Evolutionary conservation across 495 filamentous ascomycete genomes (phyloP).

Genomic region (Hyaloscypha hepaticicola): DNA sequence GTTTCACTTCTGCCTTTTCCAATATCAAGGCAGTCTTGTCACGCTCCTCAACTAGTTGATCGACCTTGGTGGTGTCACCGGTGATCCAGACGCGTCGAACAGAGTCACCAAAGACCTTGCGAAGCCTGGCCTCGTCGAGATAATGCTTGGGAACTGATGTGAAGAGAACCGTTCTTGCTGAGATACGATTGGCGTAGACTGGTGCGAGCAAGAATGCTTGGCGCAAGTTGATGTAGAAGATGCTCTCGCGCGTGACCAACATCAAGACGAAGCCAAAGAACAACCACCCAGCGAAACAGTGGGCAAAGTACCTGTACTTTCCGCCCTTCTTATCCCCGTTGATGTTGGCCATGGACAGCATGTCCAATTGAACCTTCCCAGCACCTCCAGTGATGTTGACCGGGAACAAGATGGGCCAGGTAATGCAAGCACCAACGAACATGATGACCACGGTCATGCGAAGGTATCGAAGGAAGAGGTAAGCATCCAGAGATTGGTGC

Average conservation of each 20-base stretch:
- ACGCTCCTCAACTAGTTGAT: constrained; percentile 80
- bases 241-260: constrained; percentile 84
- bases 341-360: constrained; percentile 78
- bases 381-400: constrained; percentile 80
- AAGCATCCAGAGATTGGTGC: constrained; percentile 87
- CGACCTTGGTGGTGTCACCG: constrained; percentile 75
- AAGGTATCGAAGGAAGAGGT: constrained; percentile 83
- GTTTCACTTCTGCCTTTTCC: constrained; percentile 84
- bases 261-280: constrained; percentile 87
- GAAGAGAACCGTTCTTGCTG: constrained; percentile 91
- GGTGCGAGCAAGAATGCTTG: constrained; percentile 93
- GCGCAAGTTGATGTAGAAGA: constrained; percentile 93
- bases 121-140: constrained; percentile 68
- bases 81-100: constrained; percentile 88
- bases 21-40: constrained; percentile 82
- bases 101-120: constrained; percentile 73
- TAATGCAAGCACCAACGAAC: constrained; percentile 77
- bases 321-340: constrained; percentile 40
- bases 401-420: constrained; percentile 83
- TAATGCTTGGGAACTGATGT: constrained; percentile 78
- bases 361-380: constrained; percentile 63
- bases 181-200: constrained; percentile 83
- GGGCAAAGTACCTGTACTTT: constrained; percentile 71
- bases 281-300: constrained; percentile 67
- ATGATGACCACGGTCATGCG: constrained; percentile 69